These are phyloP conservation scores for Ophiocytium majus DNA, from an alignment of 352 stramenopile species.

Conservation along the genomic window DNA sequence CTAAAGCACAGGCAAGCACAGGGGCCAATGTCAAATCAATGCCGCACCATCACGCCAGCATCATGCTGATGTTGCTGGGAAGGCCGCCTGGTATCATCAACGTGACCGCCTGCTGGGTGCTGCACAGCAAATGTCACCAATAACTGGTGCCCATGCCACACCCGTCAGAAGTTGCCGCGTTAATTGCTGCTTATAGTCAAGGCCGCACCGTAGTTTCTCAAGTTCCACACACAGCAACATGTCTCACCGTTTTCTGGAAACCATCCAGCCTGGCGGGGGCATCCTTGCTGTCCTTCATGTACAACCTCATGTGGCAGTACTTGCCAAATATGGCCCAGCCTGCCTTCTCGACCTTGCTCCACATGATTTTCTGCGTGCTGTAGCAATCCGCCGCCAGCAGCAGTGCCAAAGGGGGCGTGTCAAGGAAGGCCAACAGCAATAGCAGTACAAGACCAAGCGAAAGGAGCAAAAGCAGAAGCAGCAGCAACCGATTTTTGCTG, in stretches of 20 bases:
- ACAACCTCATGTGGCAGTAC: constrained; percentile 66
- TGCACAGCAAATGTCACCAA: too few species aligned
- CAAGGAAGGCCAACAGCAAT: background rate
- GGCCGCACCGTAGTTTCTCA: too few species aligned
- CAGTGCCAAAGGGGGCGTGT: background rate
- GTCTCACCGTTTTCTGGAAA: constrained; percentile 32
- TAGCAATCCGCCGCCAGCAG: too few species aligned
- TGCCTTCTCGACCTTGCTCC: constrained; percentile 39
- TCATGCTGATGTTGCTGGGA: too few species aligned
- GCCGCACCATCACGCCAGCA: too few species aligned
- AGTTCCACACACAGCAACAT: too few species aligned
- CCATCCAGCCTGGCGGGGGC: constrained; percentile 48
- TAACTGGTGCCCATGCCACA: too few species aligned
- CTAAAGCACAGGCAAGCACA: background rate
- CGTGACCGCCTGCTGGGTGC: too few species aligned
- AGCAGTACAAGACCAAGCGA: background rate
- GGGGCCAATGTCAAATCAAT: too few species aligned
- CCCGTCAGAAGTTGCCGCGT: too few species aligned
- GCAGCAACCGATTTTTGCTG: background rate
- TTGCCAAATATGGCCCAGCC: constrained; percentile 71
- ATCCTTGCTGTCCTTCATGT: constrained; percentile 58
- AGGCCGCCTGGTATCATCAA: too few species aligned
- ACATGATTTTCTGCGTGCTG: constrained; percentile 51
- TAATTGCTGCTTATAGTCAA: too few species aligned
- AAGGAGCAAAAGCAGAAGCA: background rate